These are phyloP conservation scores for Ascocoryne sarcoides DNA, from an alignment of 2,329 filamentous ascomycete species.

Conservation along the genomic window DNA sequence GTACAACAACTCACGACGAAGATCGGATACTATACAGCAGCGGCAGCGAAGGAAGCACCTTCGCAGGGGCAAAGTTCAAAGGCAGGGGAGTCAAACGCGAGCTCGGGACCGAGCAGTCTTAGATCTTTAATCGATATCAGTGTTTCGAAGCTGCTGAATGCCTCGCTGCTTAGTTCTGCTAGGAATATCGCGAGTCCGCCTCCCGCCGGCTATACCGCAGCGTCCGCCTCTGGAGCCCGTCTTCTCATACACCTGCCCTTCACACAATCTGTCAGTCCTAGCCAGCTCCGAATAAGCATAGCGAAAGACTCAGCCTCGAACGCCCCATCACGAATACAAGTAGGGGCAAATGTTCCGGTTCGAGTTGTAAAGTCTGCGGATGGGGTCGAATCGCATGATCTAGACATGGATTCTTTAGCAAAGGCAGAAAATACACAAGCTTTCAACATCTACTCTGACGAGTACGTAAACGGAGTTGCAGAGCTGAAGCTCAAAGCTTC, in stretches of 20 bases:
- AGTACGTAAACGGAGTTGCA: conserved; percentile 20
- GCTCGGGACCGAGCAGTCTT: conserved; percentile 14
- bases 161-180: conserved; percentile 20
- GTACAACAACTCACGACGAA: conserved; percentile 55
- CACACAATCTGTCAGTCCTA: conserved; percentile 17
- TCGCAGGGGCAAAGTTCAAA: neutral
- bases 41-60: conserved; percentile 12
- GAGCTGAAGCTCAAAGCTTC: conserved; percentile 24
- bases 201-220: conserved; percentile 22
- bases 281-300: conserved; percentile 15
- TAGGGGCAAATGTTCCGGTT: conserved; percentile 22
- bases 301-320: conserved; percentile 16
- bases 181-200: conserved; percentile 22
- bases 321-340: conserved; percentile 20
- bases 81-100: conserved; percentile 4
- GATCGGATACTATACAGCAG: conserved; percentile 22
- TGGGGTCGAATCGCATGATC: conserved; percentile 19
- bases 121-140: conserved; percentile 20
- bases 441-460: conserved; percentile 24
- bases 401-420: conserved; percentile 20
- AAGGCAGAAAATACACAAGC: conserved; percentile 24
- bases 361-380: conserved; percentile 12
- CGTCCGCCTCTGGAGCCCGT: conserved; percentile 14
- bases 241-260: conserved; percentile 22
- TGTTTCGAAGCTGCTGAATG: conserved; percentile 14